Base-by-base conservation (phyloP, 2,329 filamentous ascomycete genomes). In the Sclerotiophoma versabilis region DNA sequence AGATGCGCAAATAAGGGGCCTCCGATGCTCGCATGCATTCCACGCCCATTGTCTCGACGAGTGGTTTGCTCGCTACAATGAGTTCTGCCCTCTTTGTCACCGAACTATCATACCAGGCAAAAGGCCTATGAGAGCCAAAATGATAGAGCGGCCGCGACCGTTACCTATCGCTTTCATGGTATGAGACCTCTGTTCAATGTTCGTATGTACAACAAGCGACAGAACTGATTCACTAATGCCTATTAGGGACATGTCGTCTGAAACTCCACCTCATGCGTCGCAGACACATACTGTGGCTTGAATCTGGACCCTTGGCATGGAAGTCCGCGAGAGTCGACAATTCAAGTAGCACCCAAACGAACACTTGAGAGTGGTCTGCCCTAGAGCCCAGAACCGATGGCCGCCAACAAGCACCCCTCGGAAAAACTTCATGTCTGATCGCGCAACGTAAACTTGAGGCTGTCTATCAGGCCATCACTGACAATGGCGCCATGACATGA, bases 81-180 rank as follows among this genome's bases (percentile, higher is more conserved):
- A 75, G 27, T 74, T 64, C 50, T 76, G 74, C 53, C 74, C 74
- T 34, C 64, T 76, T 15, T 76, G 74, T 36, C 74, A 75, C 42
- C 55, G 69, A 15, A 63, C 71, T 8, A 76, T 76, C 32, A 65
- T 76, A 46, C 69, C 70, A 7, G 65, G 65, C 20, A 42, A 54
- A 12, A 63, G 54, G 33, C 26, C 41, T 12, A n/a, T 23, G 15
- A 57, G 36, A 26, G 57, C 52, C 23, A 59, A 54, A 30, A 44
- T 36, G 11, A 38, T 49, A 1, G 54, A 62, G 11, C 26, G 47
- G 15, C 27, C 45, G 8, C 57, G 57, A 15, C 51, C 56, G 4
- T 20, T 68, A 11, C 62, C 65, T 9, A 56, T 66, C 11, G 59
- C 64, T 2, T 57, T 69, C 17, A 62, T 72, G 57, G 69, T 72